Conservation (phyloP, 1,284 basidiomycete genomes). For the Puccinia horiana region DNA sequence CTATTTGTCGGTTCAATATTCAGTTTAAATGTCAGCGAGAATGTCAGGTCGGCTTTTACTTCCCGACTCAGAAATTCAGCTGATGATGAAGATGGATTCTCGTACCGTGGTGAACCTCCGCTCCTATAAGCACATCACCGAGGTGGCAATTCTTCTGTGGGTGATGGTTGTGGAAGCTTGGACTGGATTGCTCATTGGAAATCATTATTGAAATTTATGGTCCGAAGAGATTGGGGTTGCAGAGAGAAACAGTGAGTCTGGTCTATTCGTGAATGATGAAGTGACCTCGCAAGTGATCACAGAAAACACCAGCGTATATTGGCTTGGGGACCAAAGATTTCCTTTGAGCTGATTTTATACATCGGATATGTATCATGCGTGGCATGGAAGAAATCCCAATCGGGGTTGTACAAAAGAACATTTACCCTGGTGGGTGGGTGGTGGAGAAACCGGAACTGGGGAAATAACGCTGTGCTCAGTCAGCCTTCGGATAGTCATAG, state of each 20-base stretch:
- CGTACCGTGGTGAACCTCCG: neutral
- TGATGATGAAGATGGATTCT: neutral
- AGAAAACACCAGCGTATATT: too few relatives aligned
- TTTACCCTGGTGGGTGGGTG: neutral
- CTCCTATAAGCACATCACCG: neutral
- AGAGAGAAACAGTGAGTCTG: neutral
- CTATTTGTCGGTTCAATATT: neutral
- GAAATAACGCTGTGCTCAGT: conserved; percentile 18
- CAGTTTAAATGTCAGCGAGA: neutral
- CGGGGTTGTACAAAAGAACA: neutral
- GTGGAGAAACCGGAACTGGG: neutral
- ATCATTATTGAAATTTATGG: neutral
- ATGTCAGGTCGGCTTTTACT: neutral
- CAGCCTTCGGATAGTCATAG: neutral
- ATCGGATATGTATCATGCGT: neutral
- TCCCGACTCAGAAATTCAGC: neutral
- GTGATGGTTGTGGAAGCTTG: neutral
- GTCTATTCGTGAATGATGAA: neutral
- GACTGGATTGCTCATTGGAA: neutral
- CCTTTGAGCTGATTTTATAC: neutral
- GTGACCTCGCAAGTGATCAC: neutral
- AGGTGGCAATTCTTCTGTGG: neutral
- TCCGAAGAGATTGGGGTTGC: neutral
- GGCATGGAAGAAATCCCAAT: neutral
- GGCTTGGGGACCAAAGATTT: neutral